Evolutionary conservation across 805 yeast species (phyloP), one percentile per base, ranked within the genome.

Genomic region (Ogataea thermomethanolica): DNA sequence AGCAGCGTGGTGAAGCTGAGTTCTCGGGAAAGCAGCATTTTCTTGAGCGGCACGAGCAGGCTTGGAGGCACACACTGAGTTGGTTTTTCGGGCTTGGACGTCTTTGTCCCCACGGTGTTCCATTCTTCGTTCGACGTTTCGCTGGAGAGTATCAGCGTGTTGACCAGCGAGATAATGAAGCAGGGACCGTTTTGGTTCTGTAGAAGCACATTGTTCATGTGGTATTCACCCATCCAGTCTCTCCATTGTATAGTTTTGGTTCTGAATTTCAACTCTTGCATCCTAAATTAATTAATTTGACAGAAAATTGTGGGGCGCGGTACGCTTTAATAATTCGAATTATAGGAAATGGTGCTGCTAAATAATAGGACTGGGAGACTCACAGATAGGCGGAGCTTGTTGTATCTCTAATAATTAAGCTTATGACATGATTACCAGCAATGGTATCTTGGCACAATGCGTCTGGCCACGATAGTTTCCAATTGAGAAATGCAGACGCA

Each of bases 131-230:
- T 44, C 6, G 41, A 37, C 15, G 55, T 41, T 41, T 73, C 78
- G 34, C 59, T 51, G 3, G 78, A 64, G 13, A 89, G 59, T 6
- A 87, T 57, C 11, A 90, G 58, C 0, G 87, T 74, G 56, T 90
- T 90, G 35, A 78, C 71, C 29, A 90, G 63, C 0, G 96, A 90
- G 10, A 90, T 72, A 27, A 90, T 61, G 2, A 95, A 95, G 56
- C 96, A 89, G 0, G 96, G 95, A 0, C 96, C 96, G 54, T 88
- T 87, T 34, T 65, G 69, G 46, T 86, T 85, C 64, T 89, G 96
- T 14, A 87, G 61, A 3, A 90, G 64, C 25, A 89, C 76, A 29
- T 78, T 78, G 42, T 81, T 71, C 48, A 66, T 54, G 36, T 60
- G 62, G 37, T 42, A 53, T 7, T 51, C 45, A 1, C 51, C 53